Evolutionary conservation across 2,329 filamentous ascomycete species (phyloP).

Genomic region (Alternaria novae-zelandiae): DNA sequence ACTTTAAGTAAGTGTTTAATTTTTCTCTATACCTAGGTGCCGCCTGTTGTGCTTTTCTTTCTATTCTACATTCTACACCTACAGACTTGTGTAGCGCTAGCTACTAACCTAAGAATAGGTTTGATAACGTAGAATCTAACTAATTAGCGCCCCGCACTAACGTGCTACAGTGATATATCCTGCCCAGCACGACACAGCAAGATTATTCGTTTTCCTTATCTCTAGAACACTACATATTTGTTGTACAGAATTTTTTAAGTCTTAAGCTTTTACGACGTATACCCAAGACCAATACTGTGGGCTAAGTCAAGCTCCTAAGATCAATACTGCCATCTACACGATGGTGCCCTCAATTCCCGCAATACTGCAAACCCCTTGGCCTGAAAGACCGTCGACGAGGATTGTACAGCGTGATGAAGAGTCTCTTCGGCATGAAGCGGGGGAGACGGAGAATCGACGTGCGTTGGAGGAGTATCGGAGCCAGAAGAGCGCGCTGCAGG

Average conservation of each 20-base stretch:
- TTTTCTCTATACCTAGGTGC: not conserved
- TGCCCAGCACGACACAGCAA: not conserved
- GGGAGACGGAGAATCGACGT: not conserved
- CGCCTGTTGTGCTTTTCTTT: not conserved
- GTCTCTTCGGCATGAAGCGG: not conserved
- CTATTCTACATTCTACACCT: not conserved
- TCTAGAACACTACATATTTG: not conserved
- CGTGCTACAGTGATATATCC: not conserved
- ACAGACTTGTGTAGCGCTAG: not conserved
- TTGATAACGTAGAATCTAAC: not conserved
- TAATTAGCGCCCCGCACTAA: not conserved
- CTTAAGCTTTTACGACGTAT: not conserved
- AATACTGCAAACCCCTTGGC: not conserved
- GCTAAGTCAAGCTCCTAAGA: not conserved
- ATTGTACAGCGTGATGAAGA: not conserved
- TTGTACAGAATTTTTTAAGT: not conserved
- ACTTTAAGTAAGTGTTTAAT: not conserved
- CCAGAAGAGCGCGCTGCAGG: not conserved
- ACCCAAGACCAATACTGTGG: not conserved
- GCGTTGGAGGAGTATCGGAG: not conserved
- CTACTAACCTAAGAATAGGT: not conserved
- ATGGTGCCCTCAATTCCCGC: not conserved
- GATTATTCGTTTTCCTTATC: not conserved
- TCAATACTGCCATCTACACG: not conserved
- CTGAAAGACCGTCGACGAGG: not conserved